Percentiles rank a stretch among this genome's conserved stretches.
phyloP scores from a whole-genome alignment of 2,329 filamentous ascomycete genomes.

The Magnaporthiopsis rhizophila region DNA sequence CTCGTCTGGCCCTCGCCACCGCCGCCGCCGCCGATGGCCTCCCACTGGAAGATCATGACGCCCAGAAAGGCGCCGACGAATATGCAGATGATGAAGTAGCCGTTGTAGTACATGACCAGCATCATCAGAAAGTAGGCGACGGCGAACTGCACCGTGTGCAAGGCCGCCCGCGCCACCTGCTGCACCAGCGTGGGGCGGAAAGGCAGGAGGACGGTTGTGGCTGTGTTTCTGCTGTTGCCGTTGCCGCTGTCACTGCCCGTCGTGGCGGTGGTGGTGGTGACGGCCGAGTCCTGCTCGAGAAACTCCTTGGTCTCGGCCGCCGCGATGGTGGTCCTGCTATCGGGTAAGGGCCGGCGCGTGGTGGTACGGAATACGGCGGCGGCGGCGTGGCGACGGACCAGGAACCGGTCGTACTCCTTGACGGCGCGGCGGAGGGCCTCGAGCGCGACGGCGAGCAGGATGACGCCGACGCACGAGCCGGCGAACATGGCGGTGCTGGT shows the following conservation, averaged over 20 bases:
- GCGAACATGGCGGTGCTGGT: constrained; percentile 65
- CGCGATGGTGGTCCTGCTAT: neutral
- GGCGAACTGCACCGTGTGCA: constrained; percentile 65
- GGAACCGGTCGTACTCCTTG: constrained; percentile 65
- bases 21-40: constrained; percentile 29
- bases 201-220: no score
- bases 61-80: constrained; percentile 69
- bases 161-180: constrained; percentile 55
- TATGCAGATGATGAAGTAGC: constrained; percentile 75
- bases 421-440: constrained; percentile 63
- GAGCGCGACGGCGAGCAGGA: constrained; percentile 62
- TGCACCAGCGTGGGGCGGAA: constrained; percentile 55
- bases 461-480: constrained; percentile 69
- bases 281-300: no score
- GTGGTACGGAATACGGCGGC: neutral
- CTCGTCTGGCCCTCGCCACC: constrained; percentile 15
- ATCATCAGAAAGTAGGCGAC: constrained; percentile 76
- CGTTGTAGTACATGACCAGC: constrained; percentile 54
- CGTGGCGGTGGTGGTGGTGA: no score
- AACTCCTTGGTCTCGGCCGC: no score
- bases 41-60: constrained; percentile 69
- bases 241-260: neutral
- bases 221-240: neutral
- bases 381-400: constrained; percentile 43
- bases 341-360: no score